A percentile compares a stretch with the other conserved stretches of the same genome.
These are phyloP conservation scores for Xylariaceae sp. DNA, from an alignment of 2,329 filamentous ascomycete species.

Conservation along the genomic window DNA sequence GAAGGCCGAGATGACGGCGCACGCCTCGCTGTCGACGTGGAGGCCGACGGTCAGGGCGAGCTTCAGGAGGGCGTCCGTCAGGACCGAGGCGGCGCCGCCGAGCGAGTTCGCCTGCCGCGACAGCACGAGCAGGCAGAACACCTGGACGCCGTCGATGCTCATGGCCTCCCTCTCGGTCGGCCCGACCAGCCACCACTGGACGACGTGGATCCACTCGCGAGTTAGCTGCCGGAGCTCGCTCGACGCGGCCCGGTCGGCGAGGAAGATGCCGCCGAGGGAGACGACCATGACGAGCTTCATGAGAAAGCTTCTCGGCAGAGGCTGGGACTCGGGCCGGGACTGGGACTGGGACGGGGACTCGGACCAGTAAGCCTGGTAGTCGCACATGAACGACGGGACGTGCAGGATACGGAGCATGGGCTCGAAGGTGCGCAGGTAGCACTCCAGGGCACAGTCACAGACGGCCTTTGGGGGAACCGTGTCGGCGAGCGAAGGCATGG, in stretches of 20 bases:
- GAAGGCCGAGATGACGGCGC: slow-evolving; percentile 12
- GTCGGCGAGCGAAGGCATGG: slow-evolving; percentile 8
- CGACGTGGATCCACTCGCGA: slow-evolving; percentile 21
- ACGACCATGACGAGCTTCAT: slow-evolving; percentile 20
- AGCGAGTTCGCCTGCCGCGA: slow-evolving; percentile 17
- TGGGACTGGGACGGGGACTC: not conserved
- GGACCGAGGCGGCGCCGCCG: slow-evolving; percentile 18
- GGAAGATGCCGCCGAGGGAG: slow-evolving; percentile 17
- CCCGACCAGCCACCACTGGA: slow-evolving; percentile 22
- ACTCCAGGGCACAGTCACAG: slow-evolving; percentile 13
- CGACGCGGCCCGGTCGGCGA: slow-evolving; percentile 8
- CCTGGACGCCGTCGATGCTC: slow-evolving; percentile 19
- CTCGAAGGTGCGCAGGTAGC: slow-evolving; percentile 18
- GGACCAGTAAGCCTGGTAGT: slow-evolving; percentile 15
- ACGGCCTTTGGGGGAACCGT: slow-evolving; percentile 11
- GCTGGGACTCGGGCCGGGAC: not conserved
- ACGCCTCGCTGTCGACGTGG: slow-evolving; percentile 19
- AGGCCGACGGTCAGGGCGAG: slow-evolving; percentile 23
- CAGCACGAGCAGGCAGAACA: slow-evolving; percentile 18
- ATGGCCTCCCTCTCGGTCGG: slow-evolving; percentile 17
- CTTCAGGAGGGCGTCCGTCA: slow-evolving; percentile 21
- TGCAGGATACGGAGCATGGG: slow-evolving; percentile 18
- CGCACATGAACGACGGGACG: slow-evolving; percentile 14
- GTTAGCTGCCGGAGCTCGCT: slow-evolving; percentile 14
- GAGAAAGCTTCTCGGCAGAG: slow-evolving; percentile 4